These are phyloP conservation scores for Dactylellina drechsleri DNA, from an alignment of 2,329 filamentous ascomycete genomes.

Conservation along the genomic window DNA sequence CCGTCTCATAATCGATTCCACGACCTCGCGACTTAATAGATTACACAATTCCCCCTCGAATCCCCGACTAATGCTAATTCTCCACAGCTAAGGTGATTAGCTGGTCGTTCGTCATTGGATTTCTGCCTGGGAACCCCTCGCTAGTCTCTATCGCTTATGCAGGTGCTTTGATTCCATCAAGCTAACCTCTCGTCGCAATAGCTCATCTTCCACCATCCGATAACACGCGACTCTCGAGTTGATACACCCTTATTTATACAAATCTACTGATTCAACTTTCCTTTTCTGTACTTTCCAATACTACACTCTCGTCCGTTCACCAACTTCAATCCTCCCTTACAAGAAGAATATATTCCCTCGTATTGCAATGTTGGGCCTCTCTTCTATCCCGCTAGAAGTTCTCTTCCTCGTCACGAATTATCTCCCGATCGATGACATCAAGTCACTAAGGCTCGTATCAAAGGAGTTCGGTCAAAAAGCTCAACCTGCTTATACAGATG, in stretches of 20 bases:
- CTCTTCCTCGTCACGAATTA: constrained; percentile 41
- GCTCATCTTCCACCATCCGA: no score
- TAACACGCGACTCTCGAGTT: no score
- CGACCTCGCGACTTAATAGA: no score
- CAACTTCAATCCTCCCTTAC: no score
- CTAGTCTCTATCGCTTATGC: constrained; percentile 35
- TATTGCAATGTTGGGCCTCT: constrained; percentile 19
- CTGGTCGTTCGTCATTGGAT: no score
- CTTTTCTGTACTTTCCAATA: no score
- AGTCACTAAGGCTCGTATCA: constrained; percentile 21
- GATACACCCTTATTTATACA: no score
- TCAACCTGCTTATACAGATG: constrained; percentile 15
- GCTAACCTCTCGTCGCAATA: not conserved
- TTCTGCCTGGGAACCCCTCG: no score
- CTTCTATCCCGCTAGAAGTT: constrained; percentile 34
- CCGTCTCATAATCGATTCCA: no score
- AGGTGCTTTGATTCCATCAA: constrained; percentile 17
- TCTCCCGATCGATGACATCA: constrained; percentile 31
- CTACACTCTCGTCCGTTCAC: no score
- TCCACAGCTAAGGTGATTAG: not conserved
- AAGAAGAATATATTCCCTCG: no score
- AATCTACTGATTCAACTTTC: no score
- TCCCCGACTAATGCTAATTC: not conserved
- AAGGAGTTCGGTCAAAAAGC: constrained; percentile 31
- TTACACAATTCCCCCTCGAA: not conserved